Conservation (phyloP, 148 eudicot species). For the Rhododendron kiyosumense region DNA sequence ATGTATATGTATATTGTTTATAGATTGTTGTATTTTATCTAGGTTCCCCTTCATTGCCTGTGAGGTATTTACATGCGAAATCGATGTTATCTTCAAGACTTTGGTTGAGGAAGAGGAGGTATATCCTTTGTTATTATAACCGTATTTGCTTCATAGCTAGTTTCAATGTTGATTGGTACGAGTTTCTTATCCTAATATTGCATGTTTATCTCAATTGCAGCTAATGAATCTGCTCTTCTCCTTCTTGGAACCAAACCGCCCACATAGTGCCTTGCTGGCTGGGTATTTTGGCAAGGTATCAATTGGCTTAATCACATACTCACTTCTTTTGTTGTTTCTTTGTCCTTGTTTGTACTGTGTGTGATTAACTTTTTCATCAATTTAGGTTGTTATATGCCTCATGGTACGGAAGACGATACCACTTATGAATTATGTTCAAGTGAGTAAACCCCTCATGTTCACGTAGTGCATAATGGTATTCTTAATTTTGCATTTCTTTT, state of each 20-base stretch:
- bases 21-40: constrained; percentile 11
- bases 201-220: constrained; percentile 38
- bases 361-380: not conserved
- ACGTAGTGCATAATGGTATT: not conserved
- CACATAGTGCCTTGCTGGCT: constrained; percentile 84
- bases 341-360: constrained; percentile 5
- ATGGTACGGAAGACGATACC: constrained; percentile 88
- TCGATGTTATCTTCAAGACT: constrained; percentile 92
- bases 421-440: constrained; percentile 94
- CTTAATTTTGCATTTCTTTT: not conserved
- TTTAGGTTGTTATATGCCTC: constrained; percentile 89
- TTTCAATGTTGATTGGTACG: not conserved
- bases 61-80: constrained; percentile 95
- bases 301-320: not conserved
- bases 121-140: constrained; percentile 4
- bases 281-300: constrained; percentile 95
- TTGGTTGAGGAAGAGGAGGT: constrained; percentile 98
- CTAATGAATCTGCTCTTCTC: constrained; percentile 91
- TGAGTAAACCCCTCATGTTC: constrained; percentile 25
- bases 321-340: not conserved
- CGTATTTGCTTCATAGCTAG: not conserved
- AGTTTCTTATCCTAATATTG: not conserved
- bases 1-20: not conserved
- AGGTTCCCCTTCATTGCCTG: constrained; percentile 97
- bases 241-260: constrained; percentile 79